Evolutionary conservation across 352 stramenopile species (phyloP), one percentile per base, ranked within the genome.

Genomic region (Globisporangium solare): DNA sequence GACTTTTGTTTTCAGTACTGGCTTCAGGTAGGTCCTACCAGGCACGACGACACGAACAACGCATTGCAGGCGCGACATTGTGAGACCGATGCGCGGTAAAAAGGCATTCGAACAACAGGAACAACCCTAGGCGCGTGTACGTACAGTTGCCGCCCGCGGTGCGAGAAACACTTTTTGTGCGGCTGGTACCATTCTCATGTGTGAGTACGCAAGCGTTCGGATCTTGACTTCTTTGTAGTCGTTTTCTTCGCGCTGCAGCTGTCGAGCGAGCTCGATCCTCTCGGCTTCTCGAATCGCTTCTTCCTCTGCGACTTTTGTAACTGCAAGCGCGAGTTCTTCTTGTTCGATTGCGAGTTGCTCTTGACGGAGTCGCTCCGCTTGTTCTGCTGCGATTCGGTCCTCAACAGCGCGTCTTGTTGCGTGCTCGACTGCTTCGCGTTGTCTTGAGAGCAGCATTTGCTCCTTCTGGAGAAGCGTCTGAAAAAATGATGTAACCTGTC

Each of bases 151-250:
- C 73, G 73, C 11, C 76, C 73, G 13, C 76, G 76, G 59, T 86
- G 73, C 41, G 68, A 72, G 46, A 83, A 86, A 22, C 73, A 86
- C 45, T 80, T 79, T 35, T 83, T 86, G 54, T 86, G 73, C 15
- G 73, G 76, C 50, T 86, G 76, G 54, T 72, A 74, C 76, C 76
- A 86, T 58, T 83, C 76, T 11, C 76, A 68, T 10, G 64, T 72
- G 56, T 86, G 76, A 0, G 76, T 86, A 86, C 37, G 76, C 73
- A 11, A 86, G 63, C 3, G 73, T 83, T 24, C 71, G 64, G 51
- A 86, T 83, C 56, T 78, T 79, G 41, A 79, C 67, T 21, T 86
- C 76, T 45, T 83, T 73, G 55, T 74, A 71, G 22, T 86, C 73
- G 46, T 79, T 77, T 42, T 81, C 75, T 24, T 76, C 73, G 10